phyloP scores from a whole-genome alignment of 2,329 filamentous ascomycete genomes.

The Penicillium brevicompactum region DNA sequence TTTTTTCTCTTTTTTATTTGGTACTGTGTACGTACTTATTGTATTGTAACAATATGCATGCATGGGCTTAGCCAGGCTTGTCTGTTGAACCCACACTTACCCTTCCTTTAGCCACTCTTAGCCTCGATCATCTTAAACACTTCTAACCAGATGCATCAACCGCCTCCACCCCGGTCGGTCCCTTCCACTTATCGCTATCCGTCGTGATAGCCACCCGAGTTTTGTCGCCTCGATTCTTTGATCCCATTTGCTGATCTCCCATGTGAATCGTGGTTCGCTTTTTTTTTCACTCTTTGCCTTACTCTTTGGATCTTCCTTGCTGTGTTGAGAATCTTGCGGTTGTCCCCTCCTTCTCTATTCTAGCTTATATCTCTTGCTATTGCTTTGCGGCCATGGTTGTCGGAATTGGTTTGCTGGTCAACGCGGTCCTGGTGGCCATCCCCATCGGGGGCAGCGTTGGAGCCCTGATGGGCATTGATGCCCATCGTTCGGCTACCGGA shows the following conservation, averaged over 20 bases:
- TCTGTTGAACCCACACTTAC: neutral
- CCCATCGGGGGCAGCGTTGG: slow-evolving; percentile 55
- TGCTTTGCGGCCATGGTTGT: slow-evolving; percentile 26
- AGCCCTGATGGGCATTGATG: slow-evolving; percentile 53
- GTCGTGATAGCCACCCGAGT: neutral
- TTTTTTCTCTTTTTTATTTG: neutral
- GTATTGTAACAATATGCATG: neutral
- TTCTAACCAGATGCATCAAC: neutral
- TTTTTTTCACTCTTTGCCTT: neutral
- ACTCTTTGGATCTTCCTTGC: neutral
- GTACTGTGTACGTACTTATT: too few relatives aligned
- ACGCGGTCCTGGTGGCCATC: slow-evolving; percentile 53
- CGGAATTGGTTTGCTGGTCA: slow-evolving; percentile 47
- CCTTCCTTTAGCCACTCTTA: neutral
- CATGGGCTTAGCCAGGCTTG: neutral
- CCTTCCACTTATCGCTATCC: neutral
- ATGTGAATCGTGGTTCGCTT: neutral
- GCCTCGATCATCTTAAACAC: slow-evolving; percentile 2
- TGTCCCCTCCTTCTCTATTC: neutral
- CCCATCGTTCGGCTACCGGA: slow-evolving; percentile 46
- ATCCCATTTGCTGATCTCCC: neutral
- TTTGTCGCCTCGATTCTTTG: neutral
- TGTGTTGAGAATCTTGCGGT: neutral
- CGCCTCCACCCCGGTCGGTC: neutral
- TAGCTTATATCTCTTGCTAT: neutral